A percentile compares a stretch with the other conserved stretches of the same genome.
phyloP scores from a whole-genome alignment of 2,329 filamentous ascomycete species.

The Rhinocladiella mackenziei region DNA sequence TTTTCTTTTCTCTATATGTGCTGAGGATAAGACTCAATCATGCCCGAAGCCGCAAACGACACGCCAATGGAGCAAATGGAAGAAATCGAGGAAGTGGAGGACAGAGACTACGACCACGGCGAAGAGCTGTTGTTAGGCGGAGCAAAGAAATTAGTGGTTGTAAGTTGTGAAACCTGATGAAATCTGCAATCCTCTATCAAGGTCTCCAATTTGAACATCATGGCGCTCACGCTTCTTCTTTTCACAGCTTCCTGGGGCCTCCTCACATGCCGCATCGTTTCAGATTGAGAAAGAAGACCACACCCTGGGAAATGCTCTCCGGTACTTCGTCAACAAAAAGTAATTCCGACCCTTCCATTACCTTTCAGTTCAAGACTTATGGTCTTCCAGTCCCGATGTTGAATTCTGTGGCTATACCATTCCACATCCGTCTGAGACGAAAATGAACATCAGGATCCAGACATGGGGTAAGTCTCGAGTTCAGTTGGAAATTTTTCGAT shows the following conservation, averaged over 20 bases:
- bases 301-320: slow-evolving; percentile 87
- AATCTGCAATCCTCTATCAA: not conserved
- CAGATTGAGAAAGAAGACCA: slow-evolving; percentile 93
- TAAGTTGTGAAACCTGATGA: slow-evolving; percentile 11
- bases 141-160: slow-evolving; percentile 25
- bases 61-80: slow-evolving; percentile 3
- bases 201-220: not conserved
- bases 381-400: slow-evolving; percentile 69
- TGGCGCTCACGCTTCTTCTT: not conserved
- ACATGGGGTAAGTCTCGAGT: slow-evolving; percentile 70
- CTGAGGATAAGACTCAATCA: too few relatives aligned
- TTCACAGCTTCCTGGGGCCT: slow-evolving; percentile 76
- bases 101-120: slow-evolving; percentile 13
- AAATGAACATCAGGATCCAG: slow-evolving; percentile 97
- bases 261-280: slow-evolving; percentile 84
- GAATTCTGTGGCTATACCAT: slow-evolving; percentile 99
- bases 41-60: slow-evolving; percentile 11
- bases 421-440: slow-evolving; percentile 88
- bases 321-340: slow-evolving; percentile 99
- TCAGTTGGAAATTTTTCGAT: not conserved
- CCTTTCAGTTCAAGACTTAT: slow-evolving; percentile 1
- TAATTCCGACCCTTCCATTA: slow-evolving; percentile 39
- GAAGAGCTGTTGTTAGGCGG: slow-evolving; percentile 25
- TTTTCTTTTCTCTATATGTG: too few relatives aligned
- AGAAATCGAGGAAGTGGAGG: too few relatives aligned